Evolutionary conservation across 1,284 basidiomycete species (phyloP), one percentile per base, ranked within the genome.

Genomic region (Laetiporus sulphureus): DNA sequence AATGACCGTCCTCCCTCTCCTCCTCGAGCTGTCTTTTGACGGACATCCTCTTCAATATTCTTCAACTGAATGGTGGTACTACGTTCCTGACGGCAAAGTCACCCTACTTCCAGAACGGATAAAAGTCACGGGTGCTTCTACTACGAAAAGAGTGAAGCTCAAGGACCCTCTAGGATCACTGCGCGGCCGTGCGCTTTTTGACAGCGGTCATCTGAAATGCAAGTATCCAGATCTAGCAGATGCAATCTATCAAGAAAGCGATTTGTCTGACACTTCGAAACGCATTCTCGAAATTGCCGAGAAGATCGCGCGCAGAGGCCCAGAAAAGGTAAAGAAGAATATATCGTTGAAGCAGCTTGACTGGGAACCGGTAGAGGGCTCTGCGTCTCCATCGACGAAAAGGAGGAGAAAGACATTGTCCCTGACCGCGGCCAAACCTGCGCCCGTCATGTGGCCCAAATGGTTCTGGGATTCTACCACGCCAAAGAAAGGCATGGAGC

Each of bases 401-500:
- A n/a, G n/a, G n/a, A n/a, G n/a, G n/a, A n/a, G n/a, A n/a, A n/a
- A n/a, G n/a, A n/a, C n/a, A n/a, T n/a, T n/a, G n/a, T n/a, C n/a
- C n/a, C n/a, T n/a, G n/a, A n/a, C n/a, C n/a, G n/a, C n/a, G 11
- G 20, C 47, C 23, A 77, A 76, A 53, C 65, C 68, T 7, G 65
- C 68, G 6, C 65, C 70, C 0, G 69, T 80, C 0, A 46, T 69
- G 22, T 84, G 82, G 82, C 95, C 94, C 0, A 90, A 92, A 58
- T 99, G 96, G 95, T 99, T 92, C 60, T 94, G 89, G 91, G 92
- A 98, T 29, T 75, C 93, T 3, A 67, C 82, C 3, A 81, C 71
- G 52, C 83, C 84, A 3, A 81, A 75, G 64, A 84, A 83, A 54
- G 78, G 68, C 45, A 53, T 67, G 36, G 65, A 74, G 1, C 77